These are phyloP conservation scores for Ascochyta koolunga DNA, from an alignment of 2,329 filamentous ascomycete species.

Conservation along the genomic window DNA sequence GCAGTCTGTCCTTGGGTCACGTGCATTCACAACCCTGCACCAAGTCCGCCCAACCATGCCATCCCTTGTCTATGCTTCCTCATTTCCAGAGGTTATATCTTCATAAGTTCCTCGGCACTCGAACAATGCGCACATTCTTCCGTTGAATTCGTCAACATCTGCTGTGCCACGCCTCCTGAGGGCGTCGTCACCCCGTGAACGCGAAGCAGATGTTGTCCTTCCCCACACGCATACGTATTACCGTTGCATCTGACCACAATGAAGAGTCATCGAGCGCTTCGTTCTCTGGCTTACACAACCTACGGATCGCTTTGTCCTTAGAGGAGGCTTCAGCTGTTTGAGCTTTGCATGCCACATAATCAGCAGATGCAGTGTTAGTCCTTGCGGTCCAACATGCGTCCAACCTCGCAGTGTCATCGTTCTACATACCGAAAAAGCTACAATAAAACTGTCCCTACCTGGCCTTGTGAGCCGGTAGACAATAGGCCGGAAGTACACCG, in stretches of 20 bases:
- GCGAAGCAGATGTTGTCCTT: slow-evolving; percentile 10
- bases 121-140: background rate
- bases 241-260: background rate
- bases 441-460: background rate
- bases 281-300: background rate
- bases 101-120: background rate
- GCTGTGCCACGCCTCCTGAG: slow-evolving; percentile 10
- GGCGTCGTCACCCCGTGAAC: slow-evolving; percentile 8
- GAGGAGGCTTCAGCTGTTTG: background rate
- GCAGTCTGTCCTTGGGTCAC: background rate
- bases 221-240: slow-evolving; percentile 1
- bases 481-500: background rate
- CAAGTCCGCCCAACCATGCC: background rate
- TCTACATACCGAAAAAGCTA: background rate
- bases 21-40: background rate
- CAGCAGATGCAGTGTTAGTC: background rate
- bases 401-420: background rate
- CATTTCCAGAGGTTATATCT: background rate
- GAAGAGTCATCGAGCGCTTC: background rate
- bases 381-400: background rate
- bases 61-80: background rate
- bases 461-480: background rate
- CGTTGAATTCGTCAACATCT: background rate
- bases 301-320: no score
- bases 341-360: background rate